Evolutionary conservation across 2,329 filamentous ascomycete genomes (phyloP), one percentile per base, ranked within the genome.

Genomic region (Ceratocystis destructans): DNA sequence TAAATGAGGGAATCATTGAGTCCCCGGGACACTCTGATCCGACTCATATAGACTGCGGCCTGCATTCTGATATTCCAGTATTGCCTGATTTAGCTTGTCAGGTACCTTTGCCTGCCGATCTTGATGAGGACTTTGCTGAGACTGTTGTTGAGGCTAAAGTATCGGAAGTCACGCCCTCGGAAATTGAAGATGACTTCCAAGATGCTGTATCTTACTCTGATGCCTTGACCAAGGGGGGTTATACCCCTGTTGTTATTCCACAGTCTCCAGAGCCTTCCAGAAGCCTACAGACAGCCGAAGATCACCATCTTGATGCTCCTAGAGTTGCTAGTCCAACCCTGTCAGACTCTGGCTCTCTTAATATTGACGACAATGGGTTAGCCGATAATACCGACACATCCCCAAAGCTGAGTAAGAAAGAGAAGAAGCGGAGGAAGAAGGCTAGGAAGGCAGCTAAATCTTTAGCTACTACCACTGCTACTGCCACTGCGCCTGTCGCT

Each of bases 391-490:
- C 15, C 31, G 28, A n/a, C 25, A n/a, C 15, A 8, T 59, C 55
- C n/a, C 31, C 55, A 12, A 59, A 59, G 28, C 31, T 59, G 55
- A 59, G 55, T 31, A 59, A 59, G 28, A 59, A 59, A 20, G 55
- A 59, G 64, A 50, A 57, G 46, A 12, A 64, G 17, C 17, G 61
- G 20, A 31, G 44, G 33, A 68, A 65, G 61, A 68, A 61, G 28
- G 22, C 37, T 22, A 59, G 68, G 41, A 17, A 64, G 15, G 22
- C 62, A 20, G 3, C 66, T n/a, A 17, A 31, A 37, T 41, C 65
- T 31, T 50, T 20, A 31, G 41, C 57, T 41, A 31, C 53, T 25
- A 41, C 57, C 7, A 64, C 64, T 5, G 33, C 17, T 1, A 25
- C 44, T 46, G 28, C 17, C 8, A 55, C 50, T 55, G 50, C 46